A percentile compares a stretch with the other conserved stretches of the same genome.
Evolutionary conservation across 2,329 filamentous ascomycete genomes (phyloP).

Genomic region (Fonsecaea erecta): DNA sequence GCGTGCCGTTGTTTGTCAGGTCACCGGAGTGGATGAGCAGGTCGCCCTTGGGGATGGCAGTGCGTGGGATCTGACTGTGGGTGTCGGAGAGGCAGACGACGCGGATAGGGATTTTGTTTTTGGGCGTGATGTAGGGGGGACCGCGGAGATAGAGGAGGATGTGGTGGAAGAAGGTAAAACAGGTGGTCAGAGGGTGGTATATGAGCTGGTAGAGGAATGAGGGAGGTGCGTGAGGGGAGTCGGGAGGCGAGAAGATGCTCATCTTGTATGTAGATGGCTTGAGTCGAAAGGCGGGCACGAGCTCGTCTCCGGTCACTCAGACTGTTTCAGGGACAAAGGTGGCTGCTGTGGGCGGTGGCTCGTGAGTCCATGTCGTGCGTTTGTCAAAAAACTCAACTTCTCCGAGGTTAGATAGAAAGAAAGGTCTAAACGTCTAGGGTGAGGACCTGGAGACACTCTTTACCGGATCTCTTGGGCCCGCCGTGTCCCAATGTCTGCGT

Average conservation of each 20-base stretch:
- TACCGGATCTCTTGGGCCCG: neutral
- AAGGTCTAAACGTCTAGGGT: neutral
- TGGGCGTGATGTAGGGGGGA: conserved; percentile 63
- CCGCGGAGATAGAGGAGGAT: conserved; percentile 71
- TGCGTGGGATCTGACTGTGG: conserved; percentile 64
- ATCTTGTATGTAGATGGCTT: conserved; percentile 11
- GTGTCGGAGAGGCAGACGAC: conserved; percentile 92
- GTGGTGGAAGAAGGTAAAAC: conserved; percentile 67
- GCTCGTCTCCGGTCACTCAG: neutral
- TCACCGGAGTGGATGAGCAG: conserved; percentile 90
- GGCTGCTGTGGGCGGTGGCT: neutral
- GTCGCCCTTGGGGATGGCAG: conserved; percentile 68
- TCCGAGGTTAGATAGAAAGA: too few relatives aligned
- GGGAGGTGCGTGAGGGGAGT: conserved; percentile 55
- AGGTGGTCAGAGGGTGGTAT: conserved; percentile 68
- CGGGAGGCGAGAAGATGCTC: conserved; percentile 27
- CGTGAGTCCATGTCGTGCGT: neutral
- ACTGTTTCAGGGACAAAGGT: neutral
- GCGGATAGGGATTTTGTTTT: conserved; percentile 62
- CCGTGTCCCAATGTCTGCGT: neutral
- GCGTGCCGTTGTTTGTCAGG: conserved; percentile 73
- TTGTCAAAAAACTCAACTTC: neutral
- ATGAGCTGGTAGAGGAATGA: conserved; percentile 66
- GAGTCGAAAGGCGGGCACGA: neutral
- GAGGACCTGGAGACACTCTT: conserved; percentile 5